A percentile compares a stretch with the other conserved stretches of the same genome.
Evolutionary conservation across 2,329 filamentous ascomycete genomes (phyloP).

Genomic region (Neurospora sp.): DNA sequence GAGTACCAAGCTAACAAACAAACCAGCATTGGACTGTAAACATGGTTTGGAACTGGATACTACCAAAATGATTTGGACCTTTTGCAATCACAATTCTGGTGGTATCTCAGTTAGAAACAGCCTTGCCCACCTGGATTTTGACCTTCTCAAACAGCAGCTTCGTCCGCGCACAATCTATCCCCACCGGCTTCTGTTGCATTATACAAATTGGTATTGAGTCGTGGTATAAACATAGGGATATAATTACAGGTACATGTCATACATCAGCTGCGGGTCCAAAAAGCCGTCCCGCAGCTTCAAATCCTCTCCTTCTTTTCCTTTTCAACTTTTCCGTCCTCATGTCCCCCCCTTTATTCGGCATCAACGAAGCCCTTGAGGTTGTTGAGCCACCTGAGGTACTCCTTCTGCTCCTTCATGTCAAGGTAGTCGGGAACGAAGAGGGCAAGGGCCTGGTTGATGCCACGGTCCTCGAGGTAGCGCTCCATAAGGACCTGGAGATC

Average conservation of each 20-base stretch:
- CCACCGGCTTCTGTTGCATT: background rate
- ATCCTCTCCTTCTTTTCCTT: background rate
- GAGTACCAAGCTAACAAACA: no score
- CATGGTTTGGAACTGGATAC: background rate
- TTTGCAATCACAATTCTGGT: background rate
- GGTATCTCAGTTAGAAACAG: background rate
- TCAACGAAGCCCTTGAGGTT: conserved; percentile 81
- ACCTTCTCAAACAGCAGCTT: background rate
- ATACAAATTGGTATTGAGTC: background rate
- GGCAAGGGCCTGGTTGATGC: conserved; percentile 77
- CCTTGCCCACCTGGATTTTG: background rate
- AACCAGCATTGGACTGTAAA: no score
- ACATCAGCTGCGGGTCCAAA: background rate
- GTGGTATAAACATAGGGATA: background rate
- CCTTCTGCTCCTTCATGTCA: conserved; percentile 95
- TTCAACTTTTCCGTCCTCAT: background rate
- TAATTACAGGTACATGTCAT: background rate
- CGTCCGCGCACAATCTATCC: background rate
- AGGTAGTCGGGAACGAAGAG: conserved; percentile 94
- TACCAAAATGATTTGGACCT: background rate
- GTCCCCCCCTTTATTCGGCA: conserved; percentile 36
- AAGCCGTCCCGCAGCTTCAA: background rate
- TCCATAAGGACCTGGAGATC: conserved; percentile 89
- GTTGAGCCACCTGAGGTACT: conserved; percentile 86
- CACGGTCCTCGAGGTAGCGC: conserved; percentile 89